phyloP scores from a whole-genome alignment of 106 monocot genomes.

The Allium cepa region DNA sequence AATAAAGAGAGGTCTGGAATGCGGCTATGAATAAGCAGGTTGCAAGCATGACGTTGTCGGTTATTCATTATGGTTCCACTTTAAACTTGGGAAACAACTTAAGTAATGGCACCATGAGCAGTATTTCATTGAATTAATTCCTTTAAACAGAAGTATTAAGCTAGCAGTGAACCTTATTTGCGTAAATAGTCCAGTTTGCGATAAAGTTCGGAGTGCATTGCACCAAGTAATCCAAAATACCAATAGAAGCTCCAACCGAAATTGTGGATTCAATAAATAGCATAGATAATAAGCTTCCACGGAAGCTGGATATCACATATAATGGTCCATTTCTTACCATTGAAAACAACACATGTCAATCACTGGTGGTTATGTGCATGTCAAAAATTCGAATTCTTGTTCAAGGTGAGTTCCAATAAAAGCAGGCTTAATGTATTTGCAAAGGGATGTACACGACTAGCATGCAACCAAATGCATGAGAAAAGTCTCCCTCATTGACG shows the following conservation, averaged over 20 bases:
- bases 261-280: constrained; percentile 64
- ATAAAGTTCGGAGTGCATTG: constrained; percentile 94
- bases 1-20: too few species aligned
- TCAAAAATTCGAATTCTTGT: constrained; percentile 73
- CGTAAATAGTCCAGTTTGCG: constrained; percentile 95
- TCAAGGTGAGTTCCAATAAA: constrained; percentile 78
- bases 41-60: constrained; percentile 5
- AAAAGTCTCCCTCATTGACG: constrained; percentile 67
- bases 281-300: constrained; percentile 77
- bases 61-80: constrained; percentile 14
- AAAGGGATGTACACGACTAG: constrained; percentile 59
- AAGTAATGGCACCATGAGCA: constrained; percentile 29
- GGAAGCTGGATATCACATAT: constrained; percentile 74
- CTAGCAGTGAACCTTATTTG: constrained; percentile 64
- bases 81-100: constrained; percentile 16
- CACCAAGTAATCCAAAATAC: constrained; percentile 86
- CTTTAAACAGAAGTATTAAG: constrained; percentile 14
- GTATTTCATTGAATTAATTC: constrained; percentile 6
- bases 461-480: constrained; percentile 84
- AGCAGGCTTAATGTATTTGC: constrained; percentile 80
- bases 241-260: constrained; percentile 89
- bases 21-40: too few species aligned
- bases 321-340: constrained; percentile 82
- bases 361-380: too few species aligned
- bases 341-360: too few species aligned